Evolutionary conservation across 2,329 filamentous ascomycete species (phyloP).

Genomic region (Pleoardoris graminearum): DNA sequence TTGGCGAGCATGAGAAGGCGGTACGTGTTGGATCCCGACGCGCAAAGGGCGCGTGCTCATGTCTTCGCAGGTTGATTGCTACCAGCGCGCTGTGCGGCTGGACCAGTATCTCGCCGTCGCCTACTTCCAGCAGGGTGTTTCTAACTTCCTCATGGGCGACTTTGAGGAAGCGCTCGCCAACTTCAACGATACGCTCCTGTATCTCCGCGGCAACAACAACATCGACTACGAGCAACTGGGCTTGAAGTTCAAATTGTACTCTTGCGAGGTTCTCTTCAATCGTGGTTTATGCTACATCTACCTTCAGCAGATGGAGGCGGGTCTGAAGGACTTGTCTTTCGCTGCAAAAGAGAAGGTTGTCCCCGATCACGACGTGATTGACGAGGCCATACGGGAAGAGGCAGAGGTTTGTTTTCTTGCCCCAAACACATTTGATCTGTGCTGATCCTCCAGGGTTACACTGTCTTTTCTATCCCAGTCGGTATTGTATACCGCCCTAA

Average conservation of each 20-base stretch:
- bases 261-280: constrained; percentile 97
- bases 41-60: constrained; percentile 22
- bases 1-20: constrained; percentile 94
- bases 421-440: constrained; percentile 25
- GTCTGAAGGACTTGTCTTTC: constrained; percentile 86
- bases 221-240: constrained; percentile 98
- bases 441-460: constrained; percentile 72
- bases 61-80: constrained; percentile 77
- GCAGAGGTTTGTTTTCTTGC: constrained; percentile 77
- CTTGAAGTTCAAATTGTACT: constrained; percentile 93
- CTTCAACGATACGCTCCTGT: constrained; percentile 96
- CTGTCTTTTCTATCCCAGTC: constrained; percentile 96
- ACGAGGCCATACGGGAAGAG: constrained; percentile 91
- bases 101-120: constrained; percentile 97
- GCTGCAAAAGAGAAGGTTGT: constrained; percentile 96
- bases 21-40: constrained; percentile 57
- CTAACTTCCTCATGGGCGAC: constrained; percentile 94
- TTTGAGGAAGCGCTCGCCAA: constrained; percentile 97
- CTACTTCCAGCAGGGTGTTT: constrained; percentile 98
- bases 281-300: constrained; percentile 97
- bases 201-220: constrained; percentile 91
- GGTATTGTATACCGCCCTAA: constrained; percentile 95
- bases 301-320: constrained; percentile 84
- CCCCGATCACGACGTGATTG: constrained; percentile 95
- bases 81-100: constrained; percentile 85